Base-by-base conservation (phyloP, 2,329 filamentous ascomycete genomes). In the Arthrobotrys conoides region DNA sequence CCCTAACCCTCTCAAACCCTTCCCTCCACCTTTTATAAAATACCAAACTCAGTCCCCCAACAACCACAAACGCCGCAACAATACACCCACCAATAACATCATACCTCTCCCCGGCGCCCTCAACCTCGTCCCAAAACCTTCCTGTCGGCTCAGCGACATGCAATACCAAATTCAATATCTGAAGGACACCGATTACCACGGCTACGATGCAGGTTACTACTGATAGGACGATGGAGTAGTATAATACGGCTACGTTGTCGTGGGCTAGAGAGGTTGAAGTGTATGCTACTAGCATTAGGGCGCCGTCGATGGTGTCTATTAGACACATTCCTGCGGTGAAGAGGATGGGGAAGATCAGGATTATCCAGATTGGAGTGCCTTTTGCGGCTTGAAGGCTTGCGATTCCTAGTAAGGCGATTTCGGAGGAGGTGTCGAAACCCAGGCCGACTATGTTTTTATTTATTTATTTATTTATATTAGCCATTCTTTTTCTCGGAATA, bases 291-390 rank as follows among this genome's bases (percentile, higher is more conserved):
- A 97, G 94, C 94, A 98, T 98, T 20, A 97, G 87, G 0, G 95
- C 95, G 24, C 95, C 95, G 82, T 98, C 96, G 0, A 91, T 92
- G 0, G 94, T 97, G 84, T 98, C 96, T 5, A 98, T 87, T 22
- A 98, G 88, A 84, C 94, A 97, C 96, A 99, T 98, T 75, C 93
- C 96, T 0, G 92, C 93, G 91, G 95, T 97, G 82, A 98, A 98
- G 0, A 98, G 86, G 0, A 95, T 84, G 0, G 96, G 96, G 75
- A 97, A 97, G 65, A 99, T 91, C 36, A 98, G 84, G 77, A 98
- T 98, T 14, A 97, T 86, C 96, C 96, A 99, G 76, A 98, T 91
- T 36, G 91, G 93, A 0, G 94, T 97, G 0, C 95, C 95, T 78
- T 92, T 88, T 0, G 93, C 90, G 0, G 92, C 94, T 82, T 97